phyloP scores from a whole-genome alignment of 805 yeast genomes.

The Starmerella powellii region DNA sequence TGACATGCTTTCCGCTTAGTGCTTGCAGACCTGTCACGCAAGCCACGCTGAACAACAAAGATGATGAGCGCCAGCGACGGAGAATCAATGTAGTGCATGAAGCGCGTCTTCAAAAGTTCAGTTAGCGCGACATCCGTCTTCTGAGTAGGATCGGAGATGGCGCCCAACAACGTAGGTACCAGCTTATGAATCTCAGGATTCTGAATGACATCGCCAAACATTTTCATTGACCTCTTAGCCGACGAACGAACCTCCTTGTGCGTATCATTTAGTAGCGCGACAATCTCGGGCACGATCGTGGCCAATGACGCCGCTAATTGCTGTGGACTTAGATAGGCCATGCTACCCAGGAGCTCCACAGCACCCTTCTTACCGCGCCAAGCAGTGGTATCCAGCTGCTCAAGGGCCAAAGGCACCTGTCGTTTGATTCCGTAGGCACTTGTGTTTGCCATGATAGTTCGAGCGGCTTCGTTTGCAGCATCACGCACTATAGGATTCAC shows the following conservation, averaged over 20 bases:
- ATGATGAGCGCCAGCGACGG: conserved; percentile 92
- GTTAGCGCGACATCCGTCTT: conserved; percentile 81
- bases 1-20: conserved; percentile 92
- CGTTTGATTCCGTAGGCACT: conserved; percentile 86
- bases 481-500: conserved; percentile 71
- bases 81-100: conserved; percentile 95
- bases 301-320: conserved; percentile 84
- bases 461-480: conserved; percentile 78
- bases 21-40: conserved; percentile 85
- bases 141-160: conserved; percentile 92
- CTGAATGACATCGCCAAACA: conserved; percentile 93
- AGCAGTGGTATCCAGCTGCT: conserved; percentile 72
- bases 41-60: conserved; percentile 90
- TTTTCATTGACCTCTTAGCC: conserved; percentile 74
- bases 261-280: conserved; percentile 83
- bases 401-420: conserved; percentile 80
- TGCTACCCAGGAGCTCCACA: conserved; percentile 87
- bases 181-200: conserved; percentile 92
- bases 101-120: conserved; percentile 75
- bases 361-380: conserved; percentile 98
- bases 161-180: conserved; percentile 76
- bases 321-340: conserved; percentile 94
- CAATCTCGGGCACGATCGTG: conserved; percentile 89
- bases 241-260: conserved; percentile 96
- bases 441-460: conserved; percentile 77